Percentiles rank a stretch among this genome's conserved stretches.
phyloP scores from a whole-genome alignment of 345 rosid species.

The Camelina neglecta region DNA sequence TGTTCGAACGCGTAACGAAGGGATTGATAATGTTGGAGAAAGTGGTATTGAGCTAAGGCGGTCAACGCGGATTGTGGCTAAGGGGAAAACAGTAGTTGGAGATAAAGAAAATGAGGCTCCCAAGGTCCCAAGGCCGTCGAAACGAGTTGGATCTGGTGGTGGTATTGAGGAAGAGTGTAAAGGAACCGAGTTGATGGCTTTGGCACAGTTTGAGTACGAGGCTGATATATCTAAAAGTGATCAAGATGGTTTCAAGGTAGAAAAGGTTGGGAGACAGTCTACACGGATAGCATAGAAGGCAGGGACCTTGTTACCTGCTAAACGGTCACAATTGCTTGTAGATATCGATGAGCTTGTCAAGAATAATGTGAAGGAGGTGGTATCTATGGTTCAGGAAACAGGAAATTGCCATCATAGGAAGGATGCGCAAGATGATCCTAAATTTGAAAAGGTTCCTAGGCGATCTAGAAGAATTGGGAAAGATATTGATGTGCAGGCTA shows the following conservation, averaged over 20 bases:
- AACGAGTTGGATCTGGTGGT: conserved; percentile 11
- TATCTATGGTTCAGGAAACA: too few species aligned
- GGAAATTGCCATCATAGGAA: too few species aligned
- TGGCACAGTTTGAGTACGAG: background rate
- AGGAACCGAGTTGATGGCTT: background rate
- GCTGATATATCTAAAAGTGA: background rate
- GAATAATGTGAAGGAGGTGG: background rate
- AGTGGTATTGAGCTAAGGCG: conserved; percentile 25
- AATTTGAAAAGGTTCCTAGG: too few species aligned
- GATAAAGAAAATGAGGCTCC: background rate
- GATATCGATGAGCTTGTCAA: background rate
- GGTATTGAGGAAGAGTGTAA: background rate
- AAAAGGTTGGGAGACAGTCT: conserved; percentile 17
- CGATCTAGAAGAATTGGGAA: too few species aligned
- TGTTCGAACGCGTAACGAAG: conserved; percentile 7
- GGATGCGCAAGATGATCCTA: too few species aligned
- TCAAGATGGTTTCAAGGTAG: background rate
- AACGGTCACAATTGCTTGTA: conserved; percentile 24
- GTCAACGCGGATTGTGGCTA: conserved; percentile 20
- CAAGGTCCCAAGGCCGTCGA: conserved; percentile 1
- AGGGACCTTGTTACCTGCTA: background rate
- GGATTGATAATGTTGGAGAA: conserved; percentile 2
- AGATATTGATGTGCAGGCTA: background rate
- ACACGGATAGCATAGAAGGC: background rate
- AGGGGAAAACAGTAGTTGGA: conserved; percentile 11